Base-by-base conservation (phyloP, 257 asterid species). In the Fraxinus pennsylvanica region DNA sequence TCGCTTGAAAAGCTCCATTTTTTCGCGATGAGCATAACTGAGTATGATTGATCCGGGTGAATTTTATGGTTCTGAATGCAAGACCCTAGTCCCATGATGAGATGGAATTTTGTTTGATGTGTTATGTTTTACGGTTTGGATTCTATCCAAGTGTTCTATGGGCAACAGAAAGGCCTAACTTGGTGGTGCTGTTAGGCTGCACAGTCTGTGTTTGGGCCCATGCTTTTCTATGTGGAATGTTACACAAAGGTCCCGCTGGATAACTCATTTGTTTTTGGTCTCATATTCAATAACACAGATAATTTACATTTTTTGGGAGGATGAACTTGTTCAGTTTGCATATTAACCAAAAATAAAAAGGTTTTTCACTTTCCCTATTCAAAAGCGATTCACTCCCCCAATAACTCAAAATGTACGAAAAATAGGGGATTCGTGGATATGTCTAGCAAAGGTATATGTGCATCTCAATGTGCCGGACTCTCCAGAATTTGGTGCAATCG, bases 1-100 rank as follows among this genome's bases (percentile, higher is more conserved):
- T 65, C 6, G 61, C 50, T 21, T 72, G 1, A 75, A 74, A 63
- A 69, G 73, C 79, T 57, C 78, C 57, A 39, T 45, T 78, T n/a
- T 67, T 43, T 78, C 73, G 22, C 32, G 43, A 39, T 39, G 32
- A 68, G 50, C 73, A 54, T 14, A 68, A 7, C 54, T 65, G 79
- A 67, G 63, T 71, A 69, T 68, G 76, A 69, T 74, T 50, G 22
- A 27, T 74, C 66, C 71, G 73, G 17, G 66, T 33, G 47, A 59
- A 59, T 74, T 73, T 76, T 74, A 22, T 75, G 52, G 71, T 61
- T 72, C 4, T 78, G 43, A 68, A 71, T 68, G 67, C 14, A 14
- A 63, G 50, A 47, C 67, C 29, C 27, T 71, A n/a, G 74, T 71
- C 22, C 35, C 6, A 25, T 65, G 74, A 77, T 38, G 75, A 21